phyloP scores from a whole-genome alignment of 371 early-diverging fungal species.

The Lichtheimia ornata region DNA sequence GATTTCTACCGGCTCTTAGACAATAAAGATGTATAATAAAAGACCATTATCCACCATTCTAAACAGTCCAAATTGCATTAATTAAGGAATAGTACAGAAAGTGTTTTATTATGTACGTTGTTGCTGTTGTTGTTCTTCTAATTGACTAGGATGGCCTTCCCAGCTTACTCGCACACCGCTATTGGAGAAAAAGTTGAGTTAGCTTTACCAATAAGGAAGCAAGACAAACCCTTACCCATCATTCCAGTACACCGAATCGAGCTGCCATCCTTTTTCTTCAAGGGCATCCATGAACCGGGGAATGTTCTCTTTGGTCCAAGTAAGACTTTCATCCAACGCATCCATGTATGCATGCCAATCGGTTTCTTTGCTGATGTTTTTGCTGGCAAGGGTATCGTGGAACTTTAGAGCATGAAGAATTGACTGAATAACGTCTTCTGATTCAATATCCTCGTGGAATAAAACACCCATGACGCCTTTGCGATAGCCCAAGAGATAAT shows the following conservation, averaged over 20 bases:
- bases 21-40: background rate
- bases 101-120: background rate
- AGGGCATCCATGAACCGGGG: conserved; percentile 50
- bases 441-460: conserved; percentile 55
- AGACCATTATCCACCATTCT: no score
- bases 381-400: conserved; percentile 35
- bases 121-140: background rate
- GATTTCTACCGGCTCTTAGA: conserved; percentile 53
- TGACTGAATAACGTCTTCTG: conserved; percentile 59
- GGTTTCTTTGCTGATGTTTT: conserved; percentile 26
- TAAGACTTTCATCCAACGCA: conserved; percentile 35
- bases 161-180: conserved; percentile 16
- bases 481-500: conserved; percentile 48
- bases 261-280: conserved; percentile 60
- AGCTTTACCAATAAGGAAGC: background rate
- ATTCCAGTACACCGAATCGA: conserved; percentile 66
- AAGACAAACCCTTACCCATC: conserved; percentile 37
- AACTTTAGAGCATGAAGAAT: conserved; percentile 62
- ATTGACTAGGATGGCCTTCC: conserved; percentile 10
- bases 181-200: background rate
- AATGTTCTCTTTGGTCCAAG: conserved; percentile 53
- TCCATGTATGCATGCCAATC: conserved; percentile 34
- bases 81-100: no score
- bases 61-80: no score
- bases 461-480: conserved; percentile 45